These are phyloP conservation scores for Candida coleopterorum DNA, from an alignment of 805 yeast genomes.

Conservation along the genomic window DNA sequence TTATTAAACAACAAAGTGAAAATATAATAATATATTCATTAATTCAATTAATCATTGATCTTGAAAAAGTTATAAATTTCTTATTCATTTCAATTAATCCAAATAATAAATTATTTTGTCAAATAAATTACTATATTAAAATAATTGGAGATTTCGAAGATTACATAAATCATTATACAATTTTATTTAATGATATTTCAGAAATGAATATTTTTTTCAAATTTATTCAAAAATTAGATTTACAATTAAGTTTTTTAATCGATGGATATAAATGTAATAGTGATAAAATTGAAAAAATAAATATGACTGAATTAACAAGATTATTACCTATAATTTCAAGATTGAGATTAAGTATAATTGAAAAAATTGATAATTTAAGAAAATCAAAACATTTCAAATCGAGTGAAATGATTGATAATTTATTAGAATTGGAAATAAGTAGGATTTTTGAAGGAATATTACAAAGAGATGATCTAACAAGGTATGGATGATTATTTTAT, in stretches of 20 bases:
- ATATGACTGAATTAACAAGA: conserved; percentile 30
- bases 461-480: conserved; percentile 26
- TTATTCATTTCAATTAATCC: conserved; percentile 30
- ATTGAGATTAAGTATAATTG: conserved; percentile 25
- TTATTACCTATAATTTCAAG: conserved; percentile 28
- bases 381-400: conserved; percentile 6
- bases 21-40: conserved; percentile 19
- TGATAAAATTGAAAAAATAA: conserved; percentile 12
- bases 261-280: conserved; percentile 23
- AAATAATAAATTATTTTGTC: conserved; percentile 25
- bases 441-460: conserved; percentile 36
- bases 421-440: conserved; percentile 33
- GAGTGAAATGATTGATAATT: conserved; percentile 10
- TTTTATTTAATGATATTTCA: conserved; percentile 13
- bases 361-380: conserved; percentile 19
- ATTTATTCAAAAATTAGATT: conserved; percentile 28
- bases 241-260: conserved; percentile 24
- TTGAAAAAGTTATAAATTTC: conserved; percentile 21
- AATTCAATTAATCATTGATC: conserved; percentile 21
- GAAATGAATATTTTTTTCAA: conserved; percentile 17
- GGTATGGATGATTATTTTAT: no score
- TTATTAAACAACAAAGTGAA: conserved; percentile 34
- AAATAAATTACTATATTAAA: conserved; percentile 31
- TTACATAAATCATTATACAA: conserved; percentile 25
- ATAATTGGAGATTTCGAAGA: conserved; percentile 37